phyloP scores from a whole-genome alignment of 192 early-diverging fungal genomes.

The Entomortierella beljakovae region DNA sequence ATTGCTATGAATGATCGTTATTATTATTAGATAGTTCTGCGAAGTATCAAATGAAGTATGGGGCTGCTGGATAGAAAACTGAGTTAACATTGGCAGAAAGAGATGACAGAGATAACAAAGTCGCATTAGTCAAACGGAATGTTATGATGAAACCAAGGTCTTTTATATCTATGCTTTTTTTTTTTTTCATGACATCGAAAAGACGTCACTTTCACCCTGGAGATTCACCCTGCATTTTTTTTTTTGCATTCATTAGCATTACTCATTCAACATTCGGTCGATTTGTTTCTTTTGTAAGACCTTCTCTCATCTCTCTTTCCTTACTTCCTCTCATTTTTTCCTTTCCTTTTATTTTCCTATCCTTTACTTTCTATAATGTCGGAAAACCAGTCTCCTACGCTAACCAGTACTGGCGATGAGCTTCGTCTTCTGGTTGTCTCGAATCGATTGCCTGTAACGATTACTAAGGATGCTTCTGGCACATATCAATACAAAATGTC shows the following conservation, averaged over 20 bases:
- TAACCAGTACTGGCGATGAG: constrained; percentile 1
- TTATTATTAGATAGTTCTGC: too few relatives aligned
- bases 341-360: neutral
- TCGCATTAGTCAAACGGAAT: too few relatives aligned
- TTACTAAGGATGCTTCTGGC: constrained; percentile 68
- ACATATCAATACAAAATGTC: constrained; percentile 81
- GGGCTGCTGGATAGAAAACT: too few relatives aligned
- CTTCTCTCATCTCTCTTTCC: neutral
- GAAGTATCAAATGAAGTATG: too few relatives aligned
- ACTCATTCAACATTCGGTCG: neutral
- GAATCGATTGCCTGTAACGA: constrained; percentile 95
- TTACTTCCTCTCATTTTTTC: constrained; percentile 1
- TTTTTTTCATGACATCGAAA: neutral
- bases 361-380: neutral
- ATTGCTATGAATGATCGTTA: too few relatives aligned
- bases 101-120: too few relatives aligned
- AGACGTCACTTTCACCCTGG: neutral
- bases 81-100: too few relatives aligned
- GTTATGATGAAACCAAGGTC: too few relatives aligned
- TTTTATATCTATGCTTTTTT: too few relatives aligned
- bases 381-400: neutral
- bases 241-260: too few relatives aligned
- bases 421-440: constrained; percentile 91
- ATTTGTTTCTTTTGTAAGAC: neutral
- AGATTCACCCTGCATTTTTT: too few relatives aligned